Evolutionary conservation across 2,329 filamentous ascomycete species (phyloP), one percentile per base, ranked within the genome.

Genomic region (Ophiocordyceps camponoti-floridani): DNA sequence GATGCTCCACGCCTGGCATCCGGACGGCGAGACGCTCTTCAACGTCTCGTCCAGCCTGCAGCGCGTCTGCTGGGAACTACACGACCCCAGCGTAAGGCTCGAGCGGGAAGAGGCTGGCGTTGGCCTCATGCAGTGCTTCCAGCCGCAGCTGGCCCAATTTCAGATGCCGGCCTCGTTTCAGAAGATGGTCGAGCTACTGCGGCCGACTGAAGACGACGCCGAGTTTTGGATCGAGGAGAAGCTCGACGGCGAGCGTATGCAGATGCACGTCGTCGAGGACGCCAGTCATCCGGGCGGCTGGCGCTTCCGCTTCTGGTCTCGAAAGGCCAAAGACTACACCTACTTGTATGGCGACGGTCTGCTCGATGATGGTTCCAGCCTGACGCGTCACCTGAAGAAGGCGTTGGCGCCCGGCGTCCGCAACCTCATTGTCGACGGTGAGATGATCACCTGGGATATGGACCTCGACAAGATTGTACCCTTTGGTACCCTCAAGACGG

Each of bases 381-480:
- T 96, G 44, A 94, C 89, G 0, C 73, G 85, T 31, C 81, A 94
- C 57, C 67, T 96, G 18, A 76, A 76, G 44, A 69, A 77, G 38
- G 86, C 85, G 0, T 96, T 98, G 58, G 69, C 78, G 2, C 66
- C 77, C 1, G 79, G 80, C 2, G 86, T 96, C 0, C 72, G 80
- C 14, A 95, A 84, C 56, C 72, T 94, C 50, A 94, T 98, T 43
- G 70, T 98, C 0, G 91, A 98, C 54, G 91, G 91, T 10, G 91
- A 98, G 59, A 98, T 98, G 91, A 87, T 98, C 47, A 94, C 88
- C 0, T 98, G 91, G 91, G 86, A 96, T 56, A 84, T 87, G 48
- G 77, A 81, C 41, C 70, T 83, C 43, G 83, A 94, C 62, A 82
- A 82, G 45, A 83, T 91, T 44, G 82, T 94, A 14, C 78, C 82